Conservation (phyloP, 139 green algal genomes). For the Picochlorum sp. region DNA sequence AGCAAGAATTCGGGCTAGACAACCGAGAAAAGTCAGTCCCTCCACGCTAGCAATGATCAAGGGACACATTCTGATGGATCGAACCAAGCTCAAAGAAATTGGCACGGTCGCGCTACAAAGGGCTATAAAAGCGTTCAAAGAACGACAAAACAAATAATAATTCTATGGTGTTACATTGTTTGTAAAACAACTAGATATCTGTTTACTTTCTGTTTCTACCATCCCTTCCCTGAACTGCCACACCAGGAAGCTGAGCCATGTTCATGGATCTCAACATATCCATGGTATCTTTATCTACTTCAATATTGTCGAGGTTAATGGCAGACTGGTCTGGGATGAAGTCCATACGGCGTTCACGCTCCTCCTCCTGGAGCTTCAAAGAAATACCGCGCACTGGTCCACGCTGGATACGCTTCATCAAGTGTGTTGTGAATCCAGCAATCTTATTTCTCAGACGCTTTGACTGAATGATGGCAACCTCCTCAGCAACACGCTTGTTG, state of each 20-base stretch:
- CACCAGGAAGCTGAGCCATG: slow-evolving; percentile 84
- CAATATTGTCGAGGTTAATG: slow-evolving; percentile 84
- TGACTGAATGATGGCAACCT: slow-evolving; percentile 96
- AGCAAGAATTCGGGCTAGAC: too few relatives aligned
- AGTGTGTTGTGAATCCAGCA: slow-evolving; percentile 98
- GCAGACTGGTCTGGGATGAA: slow-evolving; percentile 97
- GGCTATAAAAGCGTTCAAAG: neutral
- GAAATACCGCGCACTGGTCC: slow-evolving; percentile 98
- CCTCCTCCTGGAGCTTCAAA: slow-evolving; percentile 99
- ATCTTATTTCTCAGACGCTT: slow-evolving; percentile 99
- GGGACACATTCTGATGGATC: neutral
- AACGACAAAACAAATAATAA: neutral
- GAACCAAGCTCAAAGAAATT: neutral
- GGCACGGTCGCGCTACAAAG: neutral
- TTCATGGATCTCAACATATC: slow-evolving; percentile 92
- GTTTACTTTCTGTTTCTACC: neutral
- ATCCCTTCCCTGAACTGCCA: slow-evolving; percentile 17
- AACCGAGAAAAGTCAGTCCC: too few relatives aligned
- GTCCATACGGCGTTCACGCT: slow-evolving; percentile 98
- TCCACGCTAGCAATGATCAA: neutral
- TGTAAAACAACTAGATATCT: neutral
- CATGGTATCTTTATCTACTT: slow-evolving; percentile 96
- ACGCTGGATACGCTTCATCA: slow-evolving; percentile 99
- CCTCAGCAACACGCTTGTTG: slow-evolving; percentile 94
- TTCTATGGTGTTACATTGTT: slow-evolving; percentile 5